A percentile compares a stretch with the other conserved stretches of the same genome.
phyloP scores from a whole-genome alignment of 495 filamentous ascomycete genomes.

The Bryoglossum gracile region DNA sequence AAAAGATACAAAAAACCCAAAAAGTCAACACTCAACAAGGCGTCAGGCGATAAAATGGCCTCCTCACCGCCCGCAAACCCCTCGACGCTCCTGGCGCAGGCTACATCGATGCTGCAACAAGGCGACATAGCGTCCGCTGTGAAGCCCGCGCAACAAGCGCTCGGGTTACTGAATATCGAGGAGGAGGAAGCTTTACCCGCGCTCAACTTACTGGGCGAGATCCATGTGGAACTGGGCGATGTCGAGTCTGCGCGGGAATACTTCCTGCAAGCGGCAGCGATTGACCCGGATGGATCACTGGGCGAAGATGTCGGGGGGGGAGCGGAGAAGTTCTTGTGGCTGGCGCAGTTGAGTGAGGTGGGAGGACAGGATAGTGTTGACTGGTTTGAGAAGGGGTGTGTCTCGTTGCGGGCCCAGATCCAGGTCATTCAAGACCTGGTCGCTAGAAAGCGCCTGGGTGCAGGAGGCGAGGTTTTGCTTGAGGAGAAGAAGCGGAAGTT shows the following conservation, averaged over 20 bases:
- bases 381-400: conserved; percentile 82
- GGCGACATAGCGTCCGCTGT: conserved; percentile 64
- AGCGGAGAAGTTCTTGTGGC: conserved; percentile 90
- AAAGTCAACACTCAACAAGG: conserved; percentile 26
- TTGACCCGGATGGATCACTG: conserved; percentile 64
- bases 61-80: conserved; percentile 34
- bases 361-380: conserved; percentile 75
- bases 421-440: conserved; percentile 51
- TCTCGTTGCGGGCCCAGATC: conserved; percentile 59
- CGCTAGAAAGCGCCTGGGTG: conserved; percentile 26
- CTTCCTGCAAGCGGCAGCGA: conserved; percentile 60
- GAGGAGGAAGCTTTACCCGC: conserved; percentile 47
- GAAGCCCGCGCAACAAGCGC: conserved; percentile 53
- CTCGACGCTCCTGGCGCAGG: conserved; percentile 53
- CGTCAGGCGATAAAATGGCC: conserved; percentile 11
- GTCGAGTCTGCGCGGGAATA: conserved; percentile 58
- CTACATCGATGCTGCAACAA: conserved; percentile 61
- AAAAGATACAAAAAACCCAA: conserved; percentile 29
- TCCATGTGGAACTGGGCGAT: conserved; percentile 78
- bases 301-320: conserved; percentile 51
- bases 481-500: conserved; percentile 71
- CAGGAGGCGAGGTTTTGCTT: conserved; percentile 36
- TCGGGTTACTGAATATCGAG: conserved; percentile 36
- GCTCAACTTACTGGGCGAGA: conserved; percentile 74
- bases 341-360: conserved; percentile 85